Percentiles rank a stretch among this genome's conserved stretches.
These are phyloP conservation scores for Nitzschia putrida DNA, from an alignment of 108 stramenopile species.

Conservation along the genomic window DNA sequence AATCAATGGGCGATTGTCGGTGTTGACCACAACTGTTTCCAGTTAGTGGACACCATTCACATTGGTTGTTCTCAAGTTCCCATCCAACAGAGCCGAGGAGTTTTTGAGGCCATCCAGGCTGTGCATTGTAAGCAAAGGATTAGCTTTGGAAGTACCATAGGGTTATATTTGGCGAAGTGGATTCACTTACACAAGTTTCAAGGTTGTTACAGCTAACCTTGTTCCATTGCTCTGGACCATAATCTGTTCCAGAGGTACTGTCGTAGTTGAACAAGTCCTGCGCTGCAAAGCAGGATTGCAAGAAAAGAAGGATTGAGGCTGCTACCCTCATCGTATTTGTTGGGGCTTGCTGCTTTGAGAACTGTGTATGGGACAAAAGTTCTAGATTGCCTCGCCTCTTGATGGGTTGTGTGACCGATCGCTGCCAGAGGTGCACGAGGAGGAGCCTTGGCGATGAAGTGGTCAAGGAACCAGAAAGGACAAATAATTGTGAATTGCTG, in stretches of 20 bases:
- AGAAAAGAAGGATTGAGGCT: background rate
- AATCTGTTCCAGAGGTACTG: slow-evolving; percentile 35
- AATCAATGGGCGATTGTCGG: slow-evolving; percentile 63
- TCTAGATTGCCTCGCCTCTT: too few species aligned
- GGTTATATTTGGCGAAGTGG: too few species aligned
- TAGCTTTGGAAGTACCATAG: background rate
- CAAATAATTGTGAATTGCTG: too few species aligned
- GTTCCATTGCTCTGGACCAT: slow-evolving; percentile 54
- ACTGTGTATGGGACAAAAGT: too few species aligned
- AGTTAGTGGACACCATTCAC: slow-evolving; percentile 44
- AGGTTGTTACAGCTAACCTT: slow-evolving; percentile 41
- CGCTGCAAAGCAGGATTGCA: slow-evolving; percentile 3
- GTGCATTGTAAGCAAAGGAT: background rate
- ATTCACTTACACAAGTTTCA: slow-evolving; percentile 46
- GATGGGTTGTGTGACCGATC: too few species aligned
- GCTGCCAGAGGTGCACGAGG: too few species aligned
- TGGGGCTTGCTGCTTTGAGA: too few species aligned
- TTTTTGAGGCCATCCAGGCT: slow-evolving; percentile 58
- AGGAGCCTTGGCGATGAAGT: too few species aligned
- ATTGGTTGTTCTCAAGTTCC: slow-evolving; percentile 34
- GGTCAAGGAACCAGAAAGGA: too few species aligned
- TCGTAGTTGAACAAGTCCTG: slow-evolving; percentile 43
- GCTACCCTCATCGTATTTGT: background rate
- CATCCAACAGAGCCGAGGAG: slow-evolving; percentile 33
- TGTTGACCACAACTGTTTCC: slow-evolving; percentile 35